Evolutionary conservation across 176 grass and related monocot genomes (phyloP).

Genomic region (Dendrocalamus sinicus): DNA sequence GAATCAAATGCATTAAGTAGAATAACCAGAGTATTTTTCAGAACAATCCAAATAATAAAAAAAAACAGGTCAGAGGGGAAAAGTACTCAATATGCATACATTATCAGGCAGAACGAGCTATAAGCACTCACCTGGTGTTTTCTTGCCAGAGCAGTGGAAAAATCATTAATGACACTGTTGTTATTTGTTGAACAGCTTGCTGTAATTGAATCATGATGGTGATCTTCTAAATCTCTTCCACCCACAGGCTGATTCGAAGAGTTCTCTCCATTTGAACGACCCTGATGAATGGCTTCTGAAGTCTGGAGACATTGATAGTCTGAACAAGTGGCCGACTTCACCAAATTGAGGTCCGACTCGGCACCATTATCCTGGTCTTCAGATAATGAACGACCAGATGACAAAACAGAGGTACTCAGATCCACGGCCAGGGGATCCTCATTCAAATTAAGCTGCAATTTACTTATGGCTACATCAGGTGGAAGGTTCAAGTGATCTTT

Average conservation of each 20-base stretch:
- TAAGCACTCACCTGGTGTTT: constrained; percentile 36
- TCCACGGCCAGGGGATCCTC: constrained; percentile 23
- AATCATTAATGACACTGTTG: constrained; percentile 1
- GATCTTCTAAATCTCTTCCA: constrained; percentile 35
- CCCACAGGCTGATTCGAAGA: constrained; percentile 39
- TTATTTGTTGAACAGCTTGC: constrained; percentile 35
- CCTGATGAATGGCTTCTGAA: constrained; percentile 43
- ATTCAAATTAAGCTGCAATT: constrained; percentile 39
- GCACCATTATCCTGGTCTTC: constrained; percentile 38
- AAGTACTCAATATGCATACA: neutral
- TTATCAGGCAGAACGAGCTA: neutral
- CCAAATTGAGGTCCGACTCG: constrained; percentile 20
- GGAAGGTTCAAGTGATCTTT: constrained; percentile 39
- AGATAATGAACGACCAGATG: constrained; percentile 30
- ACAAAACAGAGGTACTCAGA: constrained; percentile 40
- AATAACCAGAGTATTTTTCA: neutral
- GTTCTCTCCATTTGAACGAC: constrained; percentile 37
- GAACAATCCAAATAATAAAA: neutral
- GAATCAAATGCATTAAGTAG: constrained; percentile 34
- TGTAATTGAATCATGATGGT: constrained; percentile 36
- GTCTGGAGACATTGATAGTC: constrained; percentile 19
- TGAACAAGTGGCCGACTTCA: constrained; percentile 18
- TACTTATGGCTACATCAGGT: constrained; percentile 41
- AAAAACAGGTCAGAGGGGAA: neutral
- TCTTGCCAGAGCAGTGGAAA: neutral